Base-by-base conservation (phyloP, 2,329 filamentous ascomycete species). In the Pseudogymnoascus pannorum region DNA sequence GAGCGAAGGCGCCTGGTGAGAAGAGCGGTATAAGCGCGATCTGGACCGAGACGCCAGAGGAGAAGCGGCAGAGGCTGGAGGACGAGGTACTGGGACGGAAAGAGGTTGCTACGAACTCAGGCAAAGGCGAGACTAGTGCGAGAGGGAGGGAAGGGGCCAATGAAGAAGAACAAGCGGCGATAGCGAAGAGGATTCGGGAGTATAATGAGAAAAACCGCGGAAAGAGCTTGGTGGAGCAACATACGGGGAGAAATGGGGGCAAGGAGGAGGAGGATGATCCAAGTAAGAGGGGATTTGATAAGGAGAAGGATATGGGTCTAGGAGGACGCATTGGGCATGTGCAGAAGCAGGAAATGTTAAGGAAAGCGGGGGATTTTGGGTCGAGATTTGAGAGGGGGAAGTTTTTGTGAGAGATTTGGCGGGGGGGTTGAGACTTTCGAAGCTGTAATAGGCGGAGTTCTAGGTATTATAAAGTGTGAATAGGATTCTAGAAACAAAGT, bases 1-100 rank as follows among this genome's bases (percentile, higher is more conserved):
- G 81, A 2, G 79, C 83, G 1, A 78, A 77, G 64, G 77, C 74
- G 7, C 74, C 74, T 4, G 71, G 62, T 1, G 68, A 70, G 42
- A 68, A 68, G 48, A 63, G 62, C 2, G 70, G 70, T 2, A 66
- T 73, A 6, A 68, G 65, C 57, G 66, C 69, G 0, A 85, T 93
- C 44, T 97, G 93, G 93, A 92, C 91, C 0, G 93, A 97, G 74
- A 96, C 91, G 7, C 89, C 91, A 0, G 89, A 93, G 72, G 84
- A 97, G 75, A 96, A 95, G 73, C 84, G 89, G 62, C 87, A 88
- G 73, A 82, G 91, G 38, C 75, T 97, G 20, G 87, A 88, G 68
- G 86, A 96, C 72, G 85, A 94, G 60, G 88, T 96, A 9, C 82
- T 97, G 67, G 92, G 92, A 0, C 84, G 92, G 2, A 70, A 66